Evolutionary conservation across 129 eudicot genomes (phyloP), one percentile per base, ranked within the genome.

Genomic region (Artemisia annua): DNA sequence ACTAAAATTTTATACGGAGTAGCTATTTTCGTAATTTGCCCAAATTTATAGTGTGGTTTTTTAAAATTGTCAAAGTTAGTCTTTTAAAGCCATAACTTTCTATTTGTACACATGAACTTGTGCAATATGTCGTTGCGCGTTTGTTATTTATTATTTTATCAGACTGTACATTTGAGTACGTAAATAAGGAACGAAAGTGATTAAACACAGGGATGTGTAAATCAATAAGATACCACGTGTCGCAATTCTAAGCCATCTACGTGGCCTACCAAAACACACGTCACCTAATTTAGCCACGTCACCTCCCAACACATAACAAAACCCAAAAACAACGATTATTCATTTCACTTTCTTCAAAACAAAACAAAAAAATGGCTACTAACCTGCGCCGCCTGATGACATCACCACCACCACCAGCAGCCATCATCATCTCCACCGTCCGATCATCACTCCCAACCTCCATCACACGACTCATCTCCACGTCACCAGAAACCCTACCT

Each of bases 301-400:
- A 60, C 59, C 22, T 35, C 43, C 14, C 60, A 11, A 18, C 19
- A 52, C 3, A 32, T 2, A 5, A 53, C 18, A 52, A 26, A 26
- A 32, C 64, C 48, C 4, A 64, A n/a, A 3, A 6, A 35, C 35
- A 5, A 11, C 53, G 9, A 9, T 50, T 7, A 5, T 19, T 9
- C 44, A 51, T 26, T 32, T 49, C 65, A 51, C 66, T 66, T 9
- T 66, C 39, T 49, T 32, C 24, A 7, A 56, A 44, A 66, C 13
- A 59, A 22, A 66, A 77, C 10, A 52, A 30, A 26, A 16, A 50
- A 69, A 85, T 78, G 83, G 80, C 90, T 53, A 11, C 77, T 61
- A 80, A 79, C 67, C 78, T 78, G 65, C 80, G 79, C 79, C 97
- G 94, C 73, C 70, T 79, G 15, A 53, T 91, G 75, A 13, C 90